These are phyloP conservation scores for Diaporthe citri DNA, from an alignment of 2,329 filamentous ascomycete species.

Conservation along the genomic window DNA sequence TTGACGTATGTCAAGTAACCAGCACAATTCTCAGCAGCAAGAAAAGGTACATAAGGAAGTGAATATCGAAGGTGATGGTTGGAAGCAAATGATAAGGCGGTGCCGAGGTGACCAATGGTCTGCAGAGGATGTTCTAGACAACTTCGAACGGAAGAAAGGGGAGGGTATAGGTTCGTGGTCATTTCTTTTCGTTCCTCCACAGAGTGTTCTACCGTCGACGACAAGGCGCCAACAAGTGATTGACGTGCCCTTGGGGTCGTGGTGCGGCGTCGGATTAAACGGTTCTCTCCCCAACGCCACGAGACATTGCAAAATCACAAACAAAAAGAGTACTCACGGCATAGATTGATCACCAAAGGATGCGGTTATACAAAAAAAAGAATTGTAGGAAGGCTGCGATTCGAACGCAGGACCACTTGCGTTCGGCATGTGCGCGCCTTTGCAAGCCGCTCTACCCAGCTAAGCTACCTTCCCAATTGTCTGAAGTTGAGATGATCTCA, in stretches of 20 bases:
- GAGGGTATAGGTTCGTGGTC: not conserved
- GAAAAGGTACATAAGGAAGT: no score
- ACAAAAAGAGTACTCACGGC: no score
- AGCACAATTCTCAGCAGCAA: no score
- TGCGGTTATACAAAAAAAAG: not conserved
- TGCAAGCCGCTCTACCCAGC: not conserved
- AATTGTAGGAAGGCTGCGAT: not conserved
- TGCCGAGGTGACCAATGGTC: not conserved
- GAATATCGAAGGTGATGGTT: not conserved
- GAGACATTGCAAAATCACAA: no score
- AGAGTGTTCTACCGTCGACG: not conserved
- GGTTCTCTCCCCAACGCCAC: no score
- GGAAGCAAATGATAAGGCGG: not conserved
- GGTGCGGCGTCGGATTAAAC: no score
- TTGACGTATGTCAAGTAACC: no score
- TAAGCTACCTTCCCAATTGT: not conserved
- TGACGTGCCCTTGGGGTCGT: no score
- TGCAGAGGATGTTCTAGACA: not conserved
- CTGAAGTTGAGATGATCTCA: not conserved
- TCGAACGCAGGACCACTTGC: not conserved
- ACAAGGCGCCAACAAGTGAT: not conserved
- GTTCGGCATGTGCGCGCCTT: not conserved
- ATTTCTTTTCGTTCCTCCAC: not conserved
- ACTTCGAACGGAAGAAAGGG: not conserved
- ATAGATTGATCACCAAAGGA: no score